Evolutionary conservation across 139 green algal genomes (phyloP).

Genomic region (Chlorella sorokiniana): DNA sequence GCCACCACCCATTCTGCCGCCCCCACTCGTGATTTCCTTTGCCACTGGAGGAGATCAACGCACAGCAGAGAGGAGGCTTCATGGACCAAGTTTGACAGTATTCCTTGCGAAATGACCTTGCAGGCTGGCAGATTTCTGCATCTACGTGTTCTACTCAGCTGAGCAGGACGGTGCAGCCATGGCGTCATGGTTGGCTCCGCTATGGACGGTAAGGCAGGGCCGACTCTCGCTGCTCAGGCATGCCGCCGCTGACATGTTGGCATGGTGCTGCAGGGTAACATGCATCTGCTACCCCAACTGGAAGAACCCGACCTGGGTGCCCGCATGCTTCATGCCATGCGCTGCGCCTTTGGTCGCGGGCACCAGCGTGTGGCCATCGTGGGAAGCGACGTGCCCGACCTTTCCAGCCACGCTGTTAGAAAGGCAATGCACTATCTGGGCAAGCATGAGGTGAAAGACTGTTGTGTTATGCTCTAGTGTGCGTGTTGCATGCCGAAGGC

Average conservation of each 20-base stretch:
- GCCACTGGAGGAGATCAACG: too few species aligned
- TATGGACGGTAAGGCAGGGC: background rate
- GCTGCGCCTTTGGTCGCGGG: conserved; percentile 1
- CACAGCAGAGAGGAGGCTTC: too few species aligned
- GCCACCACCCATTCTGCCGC: too few species aligned
- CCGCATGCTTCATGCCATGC: conserved; percentile 60
- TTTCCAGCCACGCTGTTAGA: conserved; percentile 42
- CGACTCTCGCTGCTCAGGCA: background rate
- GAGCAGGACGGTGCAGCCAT: conserved; percentile 44
- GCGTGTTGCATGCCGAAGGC: too few species aligned
- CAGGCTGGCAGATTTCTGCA: background rate
- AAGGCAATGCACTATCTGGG: conserved; percentile 10
- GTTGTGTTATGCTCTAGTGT: background rate
- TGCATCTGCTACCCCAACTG: conserved; percentile 45
- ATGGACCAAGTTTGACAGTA: too few species aligned
- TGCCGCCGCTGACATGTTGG: background rate
- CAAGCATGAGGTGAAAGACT: background rate
- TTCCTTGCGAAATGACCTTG: background rate
- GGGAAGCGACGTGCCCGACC: conserved; percentile 73
- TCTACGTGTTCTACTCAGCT: conserved; percentile 51
- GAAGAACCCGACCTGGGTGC: conserved; percentile 52
- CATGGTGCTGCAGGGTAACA: background rate
- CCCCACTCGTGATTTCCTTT: too few species aligned
- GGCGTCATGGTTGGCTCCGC: conserved; percentile 40
- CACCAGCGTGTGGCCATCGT: conserved; percentile 54